Evolutionary conservation across 2,329 filamentous ascomycete species (phyloP), one percentile per base, ranked within the genome.

Genomic region (Sarocladium oryzae): DNA sequence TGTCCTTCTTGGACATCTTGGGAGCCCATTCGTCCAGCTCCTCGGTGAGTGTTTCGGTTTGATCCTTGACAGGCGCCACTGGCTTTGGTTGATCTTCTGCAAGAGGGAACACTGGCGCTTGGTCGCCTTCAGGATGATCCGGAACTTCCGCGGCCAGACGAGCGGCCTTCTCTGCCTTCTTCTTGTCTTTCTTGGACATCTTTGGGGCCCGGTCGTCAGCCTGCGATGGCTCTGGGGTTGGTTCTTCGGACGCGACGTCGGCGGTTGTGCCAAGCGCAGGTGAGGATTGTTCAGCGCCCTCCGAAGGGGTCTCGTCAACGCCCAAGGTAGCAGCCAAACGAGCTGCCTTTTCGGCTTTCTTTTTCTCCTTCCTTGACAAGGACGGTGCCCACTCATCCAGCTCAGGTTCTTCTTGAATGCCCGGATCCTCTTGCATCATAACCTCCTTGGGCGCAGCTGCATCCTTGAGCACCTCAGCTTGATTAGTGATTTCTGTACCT

Each of bases 131-230:
- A n/a, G n/a, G n/a, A n/a, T n/a, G n/a, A n/a, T n/a, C n/a, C n/a
- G n/a, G n/a, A n/a, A n/a, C 28, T 16, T 40, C 49, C 3, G n/a
- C 16, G 18, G 3, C 28, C n/a, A 23, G 10, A 13, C 23, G 41
- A n/a, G 24, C 23, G 13, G 53, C 51, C 48, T 57, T 55, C 49
- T 50, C 55, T 30, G 55, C 57, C 51, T 62, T 60, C 52, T 61
- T 64, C 50, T 62, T 67, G n/a, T 63, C 58, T 43, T 66, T 64
- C 52, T 63, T 64, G 1, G 60, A 61, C 21, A 54, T 18, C 43
- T 60, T 61, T 20, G 55, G 32, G 32, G 43, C 26, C 43, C 43
- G 28, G 7, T 40, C 40, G 8, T 43, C 40, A 13, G 15, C 37
- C 16, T 11, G 37, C 7, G 8, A 4, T 6, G 37, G 16, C 37